These are phyloP conservation scores for Elongisporangium anandrum DNA, from an alignment of 352 stramenopile genomes.

Conservation along the genomic window DNA sequence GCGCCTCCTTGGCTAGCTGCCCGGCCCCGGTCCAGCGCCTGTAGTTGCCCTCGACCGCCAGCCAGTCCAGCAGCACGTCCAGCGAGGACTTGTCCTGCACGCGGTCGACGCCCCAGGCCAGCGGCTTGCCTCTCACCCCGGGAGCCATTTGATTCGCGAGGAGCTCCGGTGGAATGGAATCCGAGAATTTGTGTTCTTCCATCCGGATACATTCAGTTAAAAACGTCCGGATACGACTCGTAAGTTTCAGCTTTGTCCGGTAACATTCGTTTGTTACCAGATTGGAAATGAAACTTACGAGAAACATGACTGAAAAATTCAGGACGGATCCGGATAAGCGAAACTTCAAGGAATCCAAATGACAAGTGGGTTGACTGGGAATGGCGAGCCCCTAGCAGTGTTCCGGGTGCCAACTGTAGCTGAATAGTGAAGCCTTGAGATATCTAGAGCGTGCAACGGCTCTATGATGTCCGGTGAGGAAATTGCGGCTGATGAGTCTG, in stretches of 20 bases:
- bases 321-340: background rate
- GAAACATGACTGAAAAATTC: background rate
- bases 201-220: background rate
- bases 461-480: too few relatives aligned
- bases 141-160: background rate
- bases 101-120: background rate
- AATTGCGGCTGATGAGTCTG: too few relatives aligned
- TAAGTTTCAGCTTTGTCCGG: background rate
- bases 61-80: constrained; percentile 29
- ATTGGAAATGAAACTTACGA: too few relatives aligned
- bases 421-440: too few relatives aligned
- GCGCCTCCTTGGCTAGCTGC: background rate
- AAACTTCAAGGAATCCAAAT: background rate
- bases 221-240: background rate
- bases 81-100: constrained; percentile 11
- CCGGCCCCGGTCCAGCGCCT: constrained; percentile 9
- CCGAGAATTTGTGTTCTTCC: background rate
- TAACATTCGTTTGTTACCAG: too few relatives aligned
- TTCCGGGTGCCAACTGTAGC: too few relatives aligned
- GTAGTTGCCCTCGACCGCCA: constrained; percentile 24
- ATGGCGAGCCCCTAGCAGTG: too few relatives aligned
- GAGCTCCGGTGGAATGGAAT: too few relatives aligned
- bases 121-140: background rate
- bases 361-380: too few relatives aligned
- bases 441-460: too few relatives aligned